Evolutionary conservation across 2,329 filamentous ascomycete species (phyloP).

Genomic region (Penicillium sp.): DNA sequence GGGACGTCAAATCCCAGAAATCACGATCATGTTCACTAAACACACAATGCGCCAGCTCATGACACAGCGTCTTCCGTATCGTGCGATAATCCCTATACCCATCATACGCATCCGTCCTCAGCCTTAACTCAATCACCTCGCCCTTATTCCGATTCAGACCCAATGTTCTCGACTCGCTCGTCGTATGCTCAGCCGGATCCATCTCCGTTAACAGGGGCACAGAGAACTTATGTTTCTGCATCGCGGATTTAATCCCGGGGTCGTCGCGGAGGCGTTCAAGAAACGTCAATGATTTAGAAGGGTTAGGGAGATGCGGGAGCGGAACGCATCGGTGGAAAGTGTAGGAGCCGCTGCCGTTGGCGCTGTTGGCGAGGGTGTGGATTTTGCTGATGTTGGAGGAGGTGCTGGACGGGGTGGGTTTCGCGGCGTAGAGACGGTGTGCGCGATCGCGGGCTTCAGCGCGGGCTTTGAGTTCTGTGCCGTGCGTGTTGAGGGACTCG

Average conservation of each 20-base stretch:
- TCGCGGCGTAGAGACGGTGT: no score
- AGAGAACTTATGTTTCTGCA: slow-evolving; percentile 74
- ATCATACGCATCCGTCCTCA: slow-evolving; percentile 85
- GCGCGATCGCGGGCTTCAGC: no score
- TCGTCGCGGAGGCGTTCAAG: slow-evolving; percentile 70
- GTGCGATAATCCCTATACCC: slow-evolving; percentile 88
- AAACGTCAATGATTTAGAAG: slow-evolving; percentile 61
- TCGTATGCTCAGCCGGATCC: slow-evolving; percentile 79
- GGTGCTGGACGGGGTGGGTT: slow-evolving; percentile 19
- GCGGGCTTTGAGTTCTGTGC: no score
- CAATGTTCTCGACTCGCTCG: slow-evolving; percentile 68
- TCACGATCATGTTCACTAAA: slow-evolving; percentile 70
- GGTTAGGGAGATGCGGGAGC: slow-evolving; percentile 66
- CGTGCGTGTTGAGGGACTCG: no score
- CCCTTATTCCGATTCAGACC: slow-evolving; percentile 81
- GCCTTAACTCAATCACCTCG: slow-evolving; percentile 78
- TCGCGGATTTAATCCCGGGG: slow-evolving; percentile 71
- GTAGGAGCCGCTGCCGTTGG: no score
- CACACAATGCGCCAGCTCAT: slow-evolving; percentile 90
- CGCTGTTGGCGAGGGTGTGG: slow-evolving; percentile 48
- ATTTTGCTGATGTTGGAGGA: slow-evolving; percentile 16
- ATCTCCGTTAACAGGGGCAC: slow-evolving; percentile 89
- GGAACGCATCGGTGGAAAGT: slow-evolving; percentile 73
- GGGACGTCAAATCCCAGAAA: slow-evolving; percentile 82
- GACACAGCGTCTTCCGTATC: slow-evolving; percentile 83